Conservation (phyloP, 768 basidiomycete genomes). For the Boletus rubroflammeus region DNA sequence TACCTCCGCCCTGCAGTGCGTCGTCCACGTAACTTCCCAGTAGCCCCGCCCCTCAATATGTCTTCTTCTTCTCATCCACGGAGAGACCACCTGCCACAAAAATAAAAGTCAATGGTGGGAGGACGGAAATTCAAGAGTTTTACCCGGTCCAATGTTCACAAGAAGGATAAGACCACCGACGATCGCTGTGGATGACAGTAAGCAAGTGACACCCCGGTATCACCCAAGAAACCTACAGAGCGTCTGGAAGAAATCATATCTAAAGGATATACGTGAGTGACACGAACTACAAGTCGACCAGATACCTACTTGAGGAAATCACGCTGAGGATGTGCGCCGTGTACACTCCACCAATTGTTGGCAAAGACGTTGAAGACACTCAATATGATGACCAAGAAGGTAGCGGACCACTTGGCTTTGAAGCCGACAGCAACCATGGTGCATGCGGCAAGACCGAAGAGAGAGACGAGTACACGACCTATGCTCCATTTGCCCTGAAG, state of each 20-base stretch:
- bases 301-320: conserved; percentile 91
- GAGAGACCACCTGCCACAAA: conserved; percentile 84
- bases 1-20: conserved; percentile 5
- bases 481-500: conserved; percentile 91
- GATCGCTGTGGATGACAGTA: conserved; percentile 52
- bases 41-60: conserved; percentile 44
- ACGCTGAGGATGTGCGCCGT: conserved; percentile 87
- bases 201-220: neutral
- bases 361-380: conserved; percentile 96
- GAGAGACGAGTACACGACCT: conserved; percentile 79
- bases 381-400: conserved; percentile 88
- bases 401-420: conserved; percentile 98
- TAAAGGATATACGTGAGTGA: conserved; percentile 33
- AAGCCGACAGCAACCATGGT: conserved; percentile 97
- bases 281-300: neutral
- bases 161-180: conserved; percentile 96
- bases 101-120: neutral
- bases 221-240: conserved; percentile 46
- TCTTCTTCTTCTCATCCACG: conserved; percentile 99
- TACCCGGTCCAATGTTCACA: conserved; percentile 97
- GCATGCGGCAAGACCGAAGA: conserved; percentile 89
- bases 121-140: conserved; percentile 9
- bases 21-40: neutral
- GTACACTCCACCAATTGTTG: conserved; percentile 98
- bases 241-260: conserved; percentile 99